phyloP scores from a whole-genome alignment of 345 rosid species.

The Cardiospermum halicacabum region DNA sequence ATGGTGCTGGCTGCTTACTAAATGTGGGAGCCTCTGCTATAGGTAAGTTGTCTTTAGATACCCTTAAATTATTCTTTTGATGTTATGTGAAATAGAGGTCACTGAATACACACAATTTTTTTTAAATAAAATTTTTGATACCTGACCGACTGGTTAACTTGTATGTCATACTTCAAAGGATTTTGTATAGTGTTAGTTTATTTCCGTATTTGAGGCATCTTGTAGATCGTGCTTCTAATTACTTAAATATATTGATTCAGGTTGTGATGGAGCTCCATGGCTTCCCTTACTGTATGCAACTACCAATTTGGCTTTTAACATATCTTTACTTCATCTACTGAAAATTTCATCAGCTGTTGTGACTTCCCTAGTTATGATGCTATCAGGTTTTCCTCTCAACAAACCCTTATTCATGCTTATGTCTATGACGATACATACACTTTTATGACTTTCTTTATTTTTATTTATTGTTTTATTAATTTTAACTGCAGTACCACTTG shows the following conservation, averaged over 20 bases:
- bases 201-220: neutral
- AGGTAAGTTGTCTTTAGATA: too few relatives aligned
- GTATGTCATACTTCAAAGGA: neutral
- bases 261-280: slow-evolving; percentile 71
- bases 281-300: slow-evolving; percentile 70
- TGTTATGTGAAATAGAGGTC: too few relatives aligned
- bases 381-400: slow-evolving; percentile 51
- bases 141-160: neutral
- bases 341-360: slow-evolving; percentile 75
- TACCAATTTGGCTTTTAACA: slow-evolving; percentile 70
- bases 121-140: too few relatives aligned
- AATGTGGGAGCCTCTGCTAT: slow-evolving; percentile 46
- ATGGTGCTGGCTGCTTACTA: slow-evolving; percentile 81
- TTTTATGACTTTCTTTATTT: too few relatives aligned
- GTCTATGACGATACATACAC: neutral
- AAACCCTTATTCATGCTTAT: slow-evolving; percentile 3
- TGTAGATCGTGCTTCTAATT: neutral
- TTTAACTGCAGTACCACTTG: slow-evolving; percentile 54
- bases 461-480: slow-evolving; percentile 5
- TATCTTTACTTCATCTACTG: slow-evolving; percentile 62
- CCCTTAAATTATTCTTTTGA: too few relatives aligned
- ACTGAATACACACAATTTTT: too few relatives aligned
- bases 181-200: neutral
- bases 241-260: slow-evolving; percentile 27
- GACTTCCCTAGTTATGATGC: slow-evolving; percentile 56